Evolutionary conservation across 495 filamentous ascomycete genomes (phyloP), one percentile per base, ranked within the genome.

Genomic region (Daldinia bambusicola): DNA sequence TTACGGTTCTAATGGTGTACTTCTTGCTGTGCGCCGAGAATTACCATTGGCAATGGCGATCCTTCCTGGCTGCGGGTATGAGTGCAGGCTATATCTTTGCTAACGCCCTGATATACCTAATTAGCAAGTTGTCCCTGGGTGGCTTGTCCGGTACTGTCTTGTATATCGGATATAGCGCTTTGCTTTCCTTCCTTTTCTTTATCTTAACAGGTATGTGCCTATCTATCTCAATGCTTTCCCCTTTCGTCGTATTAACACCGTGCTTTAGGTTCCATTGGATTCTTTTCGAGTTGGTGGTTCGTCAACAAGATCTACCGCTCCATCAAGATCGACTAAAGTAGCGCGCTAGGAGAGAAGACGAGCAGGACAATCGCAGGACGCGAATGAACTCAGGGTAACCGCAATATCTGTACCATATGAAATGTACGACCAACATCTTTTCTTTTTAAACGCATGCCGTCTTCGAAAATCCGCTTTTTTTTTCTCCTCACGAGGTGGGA

Each of bases 21-120:
- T 97, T 97, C 82, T 73, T 98, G 61, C 89, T 99, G 16, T 98
- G 94, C 75, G 89, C 92, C 2, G 95, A 99, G 83, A 95, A 99
- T 81, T 99, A 98, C 77, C 92, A 96, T 76, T 99, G 95, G 95
- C 95, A 98, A 75, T 99, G 95, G 95, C 88, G 95, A 45, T 89
- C 92, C 12, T 99, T 99, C 83, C 83, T 89, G 37, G 93, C 92
- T 0, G 93, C 94, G 0, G 95, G 95, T 37, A 92, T 92, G 74
- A 94, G 91, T 41, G 94, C 93, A 2, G 86, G 84, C 36, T 99
- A 98, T 75, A 93, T 99, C 61, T 98, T 98, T 77, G 78, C 90
- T 7, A 93, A 96, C 73, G 92, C 93, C 2, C 75, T 98, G 61
- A 81, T 97, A 58, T 98, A 97, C 81, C 94, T 95, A 90, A 82